Evolutionary conservation across 139 green algal genomes (phyloP), one percentile per base, ranked within the genome.

Genomic region (Monoraphidium neglectum): DNA sequence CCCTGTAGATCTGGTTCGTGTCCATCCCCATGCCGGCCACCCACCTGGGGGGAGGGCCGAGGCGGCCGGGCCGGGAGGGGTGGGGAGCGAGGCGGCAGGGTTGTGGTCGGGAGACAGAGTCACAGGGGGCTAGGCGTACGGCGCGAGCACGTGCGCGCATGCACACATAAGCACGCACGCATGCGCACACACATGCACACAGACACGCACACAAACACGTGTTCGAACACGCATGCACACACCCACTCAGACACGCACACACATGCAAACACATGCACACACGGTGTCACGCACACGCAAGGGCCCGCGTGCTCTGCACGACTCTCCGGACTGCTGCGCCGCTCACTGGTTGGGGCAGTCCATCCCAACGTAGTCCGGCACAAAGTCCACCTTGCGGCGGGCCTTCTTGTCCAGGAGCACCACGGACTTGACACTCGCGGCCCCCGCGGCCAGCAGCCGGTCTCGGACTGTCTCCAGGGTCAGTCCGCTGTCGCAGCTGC

Each of bases 21-120:
- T 75, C 74, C 75, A 80, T 80, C 53, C 75, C 66, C 75, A 80
- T 61, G 43, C 66, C 73, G n/a, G n/a, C n/a, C n/a, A n/a, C n/a
- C n/a, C n/a, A n/a, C n/a, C n/a, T n/a, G n/a, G n/a, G n/a, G n/a
- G n/a, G n/a, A n/a, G n/a, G n/a, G n/a, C n/a, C n/a, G n/a, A n/a
- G n/a, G n/a, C n/a, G n/a, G n/a, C n/a, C n/a, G n/a, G n/a, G n/a
- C n/a, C n/a, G n/a, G n/a, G n/a, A n/a, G n/a, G n/a, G n/a, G n/a
- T n/a, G n/a, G n/a, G n/a, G n/a, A n/a, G n/a, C n/a, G n/a, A n/a
- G n/a, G n/a, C n/a, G n/a, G n/a, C n/a, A n/a, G n/a, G n/a, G n/a
- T n/a, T n/a, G n/a, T n/a, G n/a, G n/a, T n/a, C n/a, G n/a, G n/a
- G n/a, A n/a, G n/a, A n/a, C n/a, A n/a, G n/a, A n/a, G n/a, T n/a